These are phyloP conservation scores for Lipomyces mesembrius DNA, from an alignment of 805 yeast species.

Conservation along the genomic window DNA sequence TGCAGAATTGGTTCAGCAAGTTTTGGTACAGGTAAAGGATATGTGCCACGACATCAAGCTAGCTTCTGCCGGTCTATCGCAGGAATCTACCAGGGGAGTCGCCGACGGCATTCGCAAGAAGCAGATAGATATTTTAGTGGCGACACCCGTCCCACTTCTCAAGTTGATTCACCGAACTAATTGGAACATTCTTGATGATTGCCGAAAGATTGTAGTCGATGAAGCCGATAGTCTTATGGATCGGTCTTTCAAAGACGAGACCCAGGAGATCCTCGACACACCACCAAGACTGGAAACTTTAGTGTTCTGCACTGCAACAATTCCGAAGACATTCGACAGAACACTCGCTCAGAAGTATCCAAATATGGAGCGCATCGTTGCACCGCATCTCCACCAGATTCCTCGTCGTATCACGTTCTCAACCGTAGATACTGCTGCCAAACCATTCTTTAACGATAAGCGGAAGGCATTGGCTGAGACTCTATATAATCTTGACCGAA, in stretches of 20 bases:
- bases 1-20: slow-evolving; percentile 84
- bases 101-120: slow-evolving; percentile 40
- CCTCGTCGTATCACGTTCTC: slow-evolving; percentile 75
- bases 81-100: slow-evolving; percentile 26
- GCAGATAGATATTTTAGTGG: slow-evolving; percentile 76
- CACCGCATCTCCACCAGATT: slow-evolving; percentile 84
- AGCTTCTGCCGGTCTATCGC: slow-evolving; percentile 41
- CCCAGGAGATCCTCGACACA: slow-evolving; percentile 53
- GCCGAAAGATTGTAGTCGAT: slow-evolving; percentile 66
- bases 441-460: slow-evolving; percentile 86
- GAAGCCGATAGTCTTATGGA: slow-evolving; percentile 95
- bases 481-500: slow-evolving; percentile 79
- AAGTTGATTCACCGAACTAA: slow-evolving; percentile 46
- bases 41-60: slow-evolving; percentile 36
- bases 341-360: slow-evolving; percentile 68
- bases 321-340: slow-evolving; percentile 75
- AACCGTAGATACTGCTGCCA: slow-evolving; percentile 71
- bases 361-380: slow-evolving; percentile 63
- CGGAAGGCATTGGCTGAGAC: slow-evolving; percentile 86
- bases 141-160: slow-evolving; percentile 64
- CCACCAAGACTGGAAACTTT: slow-evolving; percentile 56
- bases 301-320: slow-evolving; percentile 86
- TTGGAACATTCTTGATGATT: slow-evolving; percentile 17
- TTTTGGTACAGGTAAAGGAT: slow-evolving; percentile 51
- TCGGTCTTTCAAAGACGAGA: slow-evolving; percentile 64